Evolutionary conservation across 2,329 filamentous ascomycete species (phyloP).

Genomic region (Graphium sp.): DNA sequence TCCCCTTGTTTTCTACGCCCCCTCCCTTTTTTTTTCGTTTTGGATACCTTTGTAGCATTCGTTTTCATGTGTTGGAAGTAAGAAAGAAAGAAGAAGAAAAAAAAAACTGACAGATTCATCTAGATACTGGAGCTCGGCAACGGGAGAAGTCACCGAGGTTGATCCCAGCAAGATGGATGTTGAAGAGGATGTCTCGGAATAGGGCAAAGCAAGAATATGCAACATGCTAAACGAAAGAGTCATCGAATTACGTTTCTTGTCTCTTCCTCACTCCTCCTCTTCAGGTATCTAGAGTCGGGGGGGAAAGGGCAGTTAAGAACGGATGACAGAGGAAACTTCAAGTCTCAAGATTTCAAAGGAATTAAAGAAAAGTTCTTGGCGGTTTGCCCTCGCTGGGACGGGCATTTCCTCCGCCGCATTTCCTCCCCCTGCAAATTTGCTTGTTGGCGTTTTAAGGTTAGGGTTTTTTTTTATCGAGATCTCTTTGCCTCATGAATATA

Average conservation of each 20-base stretch:
- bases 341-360: too few relatives aligned
- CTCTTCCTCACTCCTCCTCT: background rate
- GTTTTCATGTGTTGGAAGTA: background rate
- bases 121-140: conserved; percentile 46
- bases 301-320: too few relatives aligned
- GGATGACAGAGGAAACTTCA: too few relatives aligned
- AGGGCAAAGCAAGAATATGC: conserved; percentile 3
- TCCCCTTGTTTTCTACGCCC: too few relatives aligned
- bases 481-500: too few relatives aligned
- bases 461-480: too few relatives aligned
- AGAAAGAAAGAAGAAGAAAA: background rate
- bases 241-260: background rate
- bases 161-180: conserved; percentile 15
- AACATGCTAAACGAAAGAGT: background rate
- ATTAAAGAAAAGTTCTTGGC: too few relatives aligned
- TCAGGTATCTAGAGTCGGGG: too few relatives aligned
- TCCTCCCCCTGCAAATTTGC: too few relatives aligned
- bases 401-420: too few relatives aligned
- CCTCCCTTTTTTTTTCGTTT: background rate
- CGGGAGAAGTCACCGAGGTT: conserved; percentile 39
- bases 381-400: too few relatives aligned
- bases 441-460: too few relatives aligned
- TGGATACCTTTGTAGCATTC: background rate
- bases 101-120: conserved; percentile 7
- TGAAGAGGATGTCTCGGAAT: conserved; percentile 7